Percentiles rank a stretch among this genome's conserved stretches.
These are phyloP conservation scores for Atkinsonella texensis DNA, from an alignment of 2,329 filamentous ascomycete genomes.

Conservation along the genomic window DNA sequence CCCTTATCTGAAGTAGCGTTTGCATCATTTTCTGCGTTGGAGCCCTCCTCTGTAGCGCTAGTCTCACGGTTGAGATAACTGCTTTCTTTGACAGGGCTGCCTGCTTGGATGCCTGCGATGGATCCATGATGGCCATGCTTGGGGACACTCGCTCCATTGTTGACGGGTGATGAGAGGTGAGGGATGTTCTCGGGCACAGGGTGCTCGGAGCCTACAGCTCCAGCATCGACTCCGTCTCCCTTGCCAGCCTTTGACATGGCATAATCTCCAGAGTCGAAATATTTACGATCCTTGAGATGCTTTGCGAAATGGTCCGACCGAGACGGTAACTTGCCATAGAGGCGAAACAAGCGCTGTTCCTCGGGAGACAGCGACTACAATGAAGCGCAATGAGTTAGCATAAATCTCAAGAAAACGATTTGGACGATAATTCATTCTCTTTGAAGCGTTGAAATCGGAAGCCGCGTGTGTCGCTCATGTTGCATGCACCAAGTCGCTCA, in stretches of 20 bases:
- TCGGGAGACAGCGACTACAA: slow-evolving; percentile 77
- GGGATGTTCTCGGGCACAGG: slow-evolving; percentile 92
- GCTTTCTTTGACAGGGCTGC: slow-evolving; percentile 82
- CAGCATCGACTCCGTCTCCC: slow-evolving; percentile 85
- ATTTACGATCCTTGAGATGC: slow-evolving; percentile 98
- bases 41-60: slow-evolving; percentile 41
- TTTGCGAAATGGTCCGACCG: slow-evolving; percentile 95
- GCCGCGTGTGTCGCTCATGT: not conserved
- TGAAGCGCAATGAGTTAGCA: not conserved
- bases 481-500: not conserved
- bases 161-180: slow-evolving; percentile 61
- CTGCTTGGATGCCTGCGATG: slow-evolving; percentile 42
- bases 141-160: slow-evolving; percentile 19
- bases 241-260: slow-evolving; percentile 96
- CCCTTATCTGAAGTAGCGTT: slow-evolving; percentile 20
- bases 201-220: slow-evolving; percentile 87
- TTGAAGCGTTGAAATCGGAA: not conserved
- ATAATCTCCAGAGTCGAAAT: slow-evolving; percentile 95
- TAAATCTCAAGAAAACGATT: not conserved
- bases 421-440: not conserved
- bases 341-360: slow-evolving; percentile 90
- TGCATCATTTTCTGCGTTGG: slow-evolving; percentile 13
- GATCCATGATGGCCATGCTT: slow-evolving; percentile 27
- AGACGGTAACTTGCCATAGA: slow-evolving; percentile 95
- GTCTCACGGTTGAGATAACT: slow-evolving; percentile 78